Base-by-base conservation (phyloP, 1,284 basidiomycete species). In the Grifola frondosa region DNA sequence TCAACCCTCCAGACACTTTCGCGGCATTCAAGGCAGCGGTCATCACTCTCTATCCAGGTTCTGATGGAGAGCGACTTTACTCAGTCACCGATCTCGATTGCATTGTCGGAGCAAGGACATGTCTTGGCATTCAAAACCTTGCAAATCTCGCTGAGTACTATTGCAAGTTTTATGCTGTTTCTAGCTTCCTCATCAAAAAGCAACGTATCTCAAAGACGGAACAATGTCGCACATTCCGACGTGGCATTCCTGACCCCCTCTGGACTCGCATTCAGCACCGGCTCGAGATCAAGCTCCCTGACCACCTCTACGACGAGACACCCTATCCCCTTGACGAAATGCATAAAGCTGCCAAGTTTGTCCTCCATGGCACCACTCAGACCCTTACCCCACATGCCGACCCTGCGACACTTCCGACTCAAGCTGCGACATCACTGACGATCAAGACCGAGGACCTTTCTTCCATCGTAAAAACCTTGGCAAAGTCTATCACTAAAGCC, bases 141-240 rank as follows among this genome's bases (percentile, higher is more conserved):
- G 23, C 37, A 6, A 38, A 36, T 7, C 39, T 43, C 46, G 35
- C 26, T 30, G 17, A 15, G 4, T 48, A 40, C 30, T 39, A 37
- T 30, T 37, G 46, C 12, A 16, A 30, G 3, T 48, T 48, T 20
- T n/a, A 37, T 1, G 24, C 21, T 23, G 12, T 48, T 5, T 34
- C 41, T 1, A 34, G 28, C 33, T 43, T 31, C 21, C 29, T 46
- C 15, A 40, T 50, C 23, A 35, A 13, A 13, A 23, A 43, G 33
- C 5, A 37, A 4, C 15, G 21, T 12, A 17, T 50, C 0, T 22
- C 30, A 5, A 22, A 32, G 17, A 23, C 35, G 9, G 48, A 50
- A 11, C 44, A 38, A 30, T 29, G 40, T 15, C 30, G 40, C 2
- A 23, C 33, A 10, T 50, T 50, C 37, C n/a, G 42, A 20, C 23